Percentiles rank a stretch among this genome's conserved stretches.
Conservation (phyloP, 345 rosid species). For the Gossypium herbaceum region DNA sequence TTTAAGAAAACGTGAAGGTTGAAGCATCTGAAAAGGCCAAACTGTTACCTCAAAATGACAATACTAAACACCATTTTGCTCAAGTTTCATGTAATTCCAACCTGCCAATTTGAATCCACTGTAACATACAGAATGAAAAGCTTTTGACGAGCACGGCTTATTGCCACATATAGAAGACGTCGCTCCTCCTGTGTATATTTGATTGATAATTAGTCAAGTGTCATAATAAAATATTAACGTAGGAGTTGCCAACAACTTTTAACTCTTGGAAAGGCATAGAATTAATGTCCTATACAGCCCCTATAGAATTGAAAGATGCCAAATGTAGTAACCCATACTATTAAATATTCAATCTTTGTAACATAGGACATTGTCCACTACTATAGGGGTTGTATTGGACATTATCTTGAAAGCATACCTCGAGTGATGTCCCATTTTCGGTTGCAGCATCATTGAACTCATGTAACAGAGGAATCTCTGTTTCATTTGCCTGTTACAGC, state of each 20-base stretch:
- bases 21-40: constrained; percentile 59
- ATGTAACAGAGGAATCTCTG: constrained; percentile 84
- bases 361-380: neutral
- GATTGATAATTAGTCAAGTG: constrained; percentile 19
- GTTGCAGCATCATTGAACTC: constrained; percentile 49
- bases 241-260: neutral
- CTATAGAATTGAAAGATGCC: neutral
- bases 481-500: constrained; percentile 72
- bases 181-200: constrained; percentile 70
- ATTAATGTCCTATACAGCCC: neutral
- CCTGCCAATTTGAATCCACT: constrained; percentile 96
- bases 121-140: constrained; percentile 70
- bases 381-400: neutral
- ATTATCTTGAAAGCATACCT: constrained; percentile 39
- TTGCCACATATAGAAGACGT: constrained; percentile 85
- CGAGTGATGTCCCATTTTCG: constrained; percentile 57
- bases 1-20: constrained; percentile 87
- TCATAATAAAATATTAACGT: neutral
- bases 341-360: neutral
- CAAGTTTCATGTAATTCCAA: constrained; percentile 27
- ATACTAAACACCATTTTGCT: constrained; percentile 10
- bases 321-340: neutral
- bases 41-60: constrained; percentile 24
- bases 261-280: constrained; percentile 11
- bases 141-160: constrained; percentile 91